Conservation (phyloP, 768 basidiomycete genomes). For the Ephemerocybe angulata region DNA sequence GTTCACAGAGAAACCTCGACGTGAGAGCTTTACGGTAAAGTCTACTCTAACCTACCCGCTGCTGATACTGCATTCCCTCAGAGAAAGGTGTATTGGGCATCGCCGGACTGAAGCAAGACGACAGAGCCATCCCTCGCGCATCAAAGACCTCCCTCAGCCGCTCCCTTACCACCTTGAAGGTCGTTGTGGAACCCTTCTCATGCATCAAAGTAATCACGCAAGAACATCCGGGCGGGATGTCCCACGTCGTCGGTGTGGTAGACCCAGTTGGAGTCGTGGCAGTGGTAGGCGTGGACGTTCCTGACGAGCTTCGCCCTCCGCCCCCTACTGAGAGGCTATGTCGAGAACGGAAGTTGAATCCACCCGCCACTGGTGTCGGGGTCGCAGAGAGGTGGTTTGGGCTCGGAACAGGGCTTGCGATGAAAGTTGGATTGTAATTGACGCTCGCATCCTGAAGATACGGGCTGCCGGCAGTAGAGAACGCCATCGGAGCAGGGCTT, state of each 20-base stretch:
- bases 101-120: conserved; percentile 38
- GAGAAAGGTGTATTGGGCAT: conserved; percentile 39
- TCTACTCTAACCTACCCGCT: too few relatives aligned
- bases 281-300: background rate
- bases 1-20: too few relatives aligned
- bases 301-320: background rate
- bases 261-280: background rate
- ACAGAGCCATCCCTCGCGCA: conserved; percentile 32
- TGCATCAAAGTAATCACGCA: conserved; percentile 76
- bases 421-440: background rate
- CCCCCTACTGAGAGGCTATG: background rate
- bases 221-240: conserved; percentile 35
- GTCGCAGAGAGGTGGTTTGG: background rate
- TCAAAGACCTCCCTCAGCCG: conserved; percentile 66
- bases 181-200: conserved; percentile 88
- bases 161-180: conserved; percentile 76
- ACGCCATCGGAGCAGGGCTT: conserved; percentile 13
- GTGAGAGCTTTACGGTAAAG: too few relatives aligned
- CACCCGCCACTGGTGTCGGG: background rate
- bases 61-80: conserved; percentile 34
- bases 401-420: background rate
- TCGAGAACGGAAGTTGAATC: conserved; percentile 1
- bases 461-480: background rate
- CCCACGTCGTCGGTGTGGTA: conserved; percentile 14
- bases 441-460: background rate